A percentile compares a stretch with the other conserved stretches of the same genome.
Evolutionary conservation across 2,329 filamentous ascomycete genomes (phyloP).

Genomic region (Rhinocladiella similis): DNA sequence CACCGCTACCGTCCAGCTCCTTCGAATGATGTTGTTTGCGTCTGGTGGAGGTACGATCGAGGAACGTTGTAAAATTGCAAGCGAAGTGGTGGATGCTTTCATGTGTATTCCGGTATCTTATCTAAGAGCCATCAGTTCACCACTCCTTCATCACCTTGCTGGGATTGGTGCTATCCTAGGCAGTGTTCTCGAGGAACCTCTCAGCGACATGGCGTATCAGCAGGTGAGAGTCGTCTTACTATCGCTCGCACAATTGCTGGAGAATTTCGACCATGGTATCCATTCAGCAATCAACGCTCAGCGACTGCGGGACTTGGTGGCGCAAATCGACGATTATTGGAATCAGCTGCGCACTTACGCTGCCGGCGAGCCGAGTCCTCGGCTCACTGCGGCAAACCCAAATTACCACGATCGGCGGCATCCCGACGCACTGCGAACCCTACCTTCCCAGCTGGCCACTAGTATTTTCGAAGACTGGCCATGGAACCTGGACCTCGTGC

Average conservation of each 20-base stretch:
- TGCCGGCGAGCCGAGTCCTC: constrained; percentile 2
- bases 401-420: constrained; percentile 13
- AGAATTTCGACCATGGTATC: constrained; percentile 44
- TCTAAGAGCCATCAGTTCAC: constrained; percentile 50
- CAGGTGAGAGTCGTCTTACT: constrained; percentile 45
- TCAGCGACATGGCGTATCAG: constrained; percentile 45
- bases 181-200: constrained; percentile 45
- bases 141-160: constrained; percentile 50
- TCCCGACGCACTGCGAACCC: constrained; percentile 27
- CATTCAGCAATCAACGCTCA: constrained; percentile 41
- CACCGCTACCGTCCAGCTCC: constrained; percentile 48
- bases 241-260: constrained; percentile 48
- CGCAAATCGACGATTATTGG: constrained; percentile 49
- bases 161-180: constrained; percentile 53
- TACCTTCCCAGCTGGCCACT: constrained; percentile 43
- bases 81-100: constrained; percentile 47
- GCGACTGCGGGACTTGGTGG: constrained; percentile 43
- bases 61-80: constrained; percentile 48
- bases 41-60: constrained; percentile 40
- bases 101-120: constrained; percentile 46
- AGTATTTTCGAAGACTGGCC: constrained; percentile 45
- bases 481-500: constrained; percentile 32
- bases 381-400: constrained; percentile 2
- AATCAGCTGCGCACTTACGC: constrained; percentile 19
- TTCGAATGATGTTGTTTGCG: constrained; percentile 49